phyloP scores from a whole-genome alignment of 257 asterid genomes.

The Lantana camara region DNA sequence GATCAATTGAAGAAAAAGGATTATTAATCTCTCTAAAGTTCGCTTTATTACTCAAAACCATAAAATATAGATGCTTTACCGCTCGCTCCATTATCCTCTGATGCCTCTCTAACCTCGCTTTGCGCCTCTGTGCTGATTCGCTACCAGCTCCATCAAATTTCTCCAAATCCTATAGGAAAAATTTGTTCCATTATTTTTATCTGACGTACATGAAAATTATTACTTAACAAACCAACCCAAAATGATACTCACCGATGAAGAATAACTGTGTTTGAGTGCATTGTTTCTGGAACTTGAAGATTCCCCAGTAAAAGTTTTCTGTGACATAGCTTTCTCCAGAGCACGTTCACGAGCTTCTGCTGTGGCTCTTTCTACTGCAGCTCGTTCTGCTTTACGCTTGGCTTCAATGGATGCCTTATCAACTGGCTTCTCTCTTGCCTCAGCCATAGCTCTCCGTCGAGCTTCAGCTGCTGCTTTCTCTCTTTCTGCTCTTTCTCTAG shows the following conservation, averaged over 20 bases:
- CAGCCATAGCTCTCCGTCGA: conserved; percentile 36
- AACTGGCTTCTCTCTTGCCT: conserved; percentile 9
- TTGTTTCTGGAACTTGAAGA: conserved; percentile 43
- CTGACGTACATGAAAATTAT: conserved; percentile 8
- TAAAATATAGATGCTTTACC: conserved; percentile 40
- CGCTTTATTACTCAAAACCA: conserved; percentile 20
- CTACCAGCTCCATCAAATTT: conserved; percentile 46
- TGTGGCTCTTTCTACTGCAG: conserved; percentile 95
- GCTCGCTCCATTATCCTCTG: conserved; percentile 92
- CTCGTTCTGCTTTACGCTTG: conserved; percentile 81
- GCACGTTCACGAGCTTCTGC: conserved; percentile 97
- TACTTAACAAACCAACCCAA: conserved; percentile 11
- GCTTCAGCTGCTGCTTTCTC: conserved; percentile 69
- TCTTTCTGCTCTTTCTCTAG: conserved; percentile 75
- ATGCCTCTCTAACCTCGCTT: conserved; percentile 83
- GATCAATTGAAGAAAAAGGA: conserved; percentile 6
- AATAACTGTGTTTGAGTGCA: conserved; percentile 67
- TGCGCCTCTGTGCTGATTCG: conserved; percentile 83
- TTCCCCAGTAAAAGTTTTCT: conserved; percentile 46
- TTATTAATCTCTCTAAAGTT: conserved; percentile 13
- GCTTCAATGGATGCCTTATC: conserved; percentile 47
- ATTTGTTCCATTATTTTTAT: conserved; percentile 25
- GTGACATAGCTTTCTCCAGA: conserved; percentile 78
- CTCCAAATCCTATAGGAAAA: conserved; percentile 66
- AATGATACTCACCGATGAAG: conserved; percentile 65